Evolutionary conservation across 345 rosid genomes (phyloP).

Genomic region (Psidium guajava): DNA sequence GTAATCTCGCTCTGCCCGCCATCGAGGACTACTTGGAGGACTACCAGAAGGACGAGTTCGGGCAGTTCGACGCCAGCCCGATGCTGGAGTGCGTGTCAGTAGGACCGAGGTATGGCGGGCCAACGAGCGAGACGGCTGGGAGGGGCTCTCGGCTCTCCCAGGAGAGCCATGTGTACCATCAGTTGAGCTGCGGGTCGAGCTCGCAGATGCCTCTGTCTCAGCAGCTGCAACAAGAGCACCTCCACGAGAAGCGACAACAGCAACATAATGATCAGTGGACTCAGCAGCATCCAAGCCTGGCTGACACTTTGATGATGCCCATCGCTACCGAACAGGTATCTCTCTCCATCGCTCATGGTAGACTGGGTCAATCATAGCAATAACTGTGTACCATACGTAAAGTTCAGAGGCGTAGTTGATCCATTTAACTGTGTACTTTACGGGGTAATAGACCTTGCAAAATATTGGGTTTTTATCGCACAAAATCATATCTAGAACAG

Average conservation of each 20-base stretch:
- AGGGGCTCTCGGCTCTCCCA: not conserved
- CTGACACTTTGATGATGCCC: slow-evolving; percentile 27
- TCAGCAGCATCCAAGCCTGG: slow-evolving; percentile 1
- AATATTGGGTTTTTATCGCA: no score
- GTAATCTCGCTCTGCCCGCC: slow-evolving; percentile 27
- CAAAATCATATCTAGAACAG: no score
- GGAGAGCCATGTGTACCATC: not conserved
- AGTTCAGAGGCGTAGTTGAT: not conserved
- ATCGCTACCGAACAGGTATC: slow-evolving; percentile 43
- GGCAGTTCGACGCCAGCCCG: slow-evolving; percentile 16
- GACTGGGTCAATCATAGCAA: not conserved
- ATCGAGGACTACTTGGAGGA: slow-evolving; percentile 48
- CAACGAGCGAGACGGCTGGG: not conserved
- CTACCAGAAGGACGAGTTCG: slow-evolving; percentile 25
- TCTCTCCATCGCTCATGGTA: not conserved
- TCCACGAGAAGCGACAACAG: slow-evolving; percentile 13
- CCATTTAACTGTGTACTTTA: no score
- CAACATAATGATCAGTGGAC: slow-evolving; percentile 7
- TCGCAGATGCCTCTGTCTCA: slow-evolving; percentile 19
- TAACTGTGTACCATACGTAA: not conserved
- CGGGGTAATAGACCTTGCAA: no score
- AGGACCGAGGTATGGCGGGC: not conserved
- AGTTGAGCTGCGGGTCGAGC: not conserved
- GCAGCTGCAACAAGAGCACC: slow-evolving; percentile 29
- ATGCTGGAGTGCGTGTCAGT: slow-evolving; percentile 20